Conservation (phyloP, 169 alveolate genomes). For the Eimeria maxima region DNA sequence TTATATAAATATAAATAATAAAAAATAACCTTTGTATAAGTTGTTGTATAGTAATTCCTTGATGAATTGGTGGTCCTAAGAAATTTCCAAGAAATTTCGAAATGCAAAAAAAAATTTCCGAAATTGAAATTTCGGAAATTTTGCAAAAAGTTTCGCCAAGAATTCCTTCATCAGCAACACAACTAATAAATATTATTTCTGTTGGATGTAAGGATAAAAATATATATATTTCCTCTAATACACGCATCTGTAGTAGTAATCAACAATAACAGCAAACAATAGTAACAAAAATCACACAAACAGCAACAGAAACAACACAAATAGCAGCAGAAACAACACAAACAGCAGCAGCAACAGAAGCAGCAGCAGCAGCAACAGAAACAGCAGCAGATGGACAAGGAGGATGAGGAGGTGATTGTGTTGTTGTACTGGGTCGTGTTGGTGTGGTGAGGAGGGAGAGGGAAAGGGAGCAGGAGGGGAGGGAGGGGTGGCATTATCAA, state of each 20-base stretch:
- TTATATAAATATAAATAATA: too few relatives aligned
- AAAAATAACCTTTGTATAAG: conserved; percentile 40
- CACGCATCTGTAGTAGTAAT: conserved; percentile 12
- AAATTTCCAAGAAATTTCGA: conserved; percentile 2
- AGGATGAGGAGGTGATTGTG: too few relatives aligned
- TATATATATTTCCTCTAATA: conserved; percentile 18
- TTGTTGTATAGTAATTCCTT: neutral
- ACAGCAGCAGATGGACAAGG: too few relatives aligned
- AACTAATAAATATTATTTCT: conserved; percentile 41
- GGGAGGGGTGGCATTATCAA: too few relatives aligned
- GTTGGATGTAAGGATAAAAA: conserved; percentile 25
- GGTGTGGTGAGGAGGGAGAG: too few relatives aligned
- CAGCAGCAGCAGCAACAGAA: conserved; percentile 2
- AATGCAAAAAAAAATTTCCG: conserved; percentile 46
- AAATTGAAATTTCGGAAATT: neutral
- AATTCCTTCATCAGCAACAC: conserved; percentile 64
- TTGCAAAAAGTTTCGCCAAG: conserved; percentile 30
- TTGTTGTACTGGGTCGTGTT: too few relatives aligned
- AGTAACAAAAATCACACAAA: neutral
- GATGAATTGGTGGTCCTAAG: conserved; percentile 3
- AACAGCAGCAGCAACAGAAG: neutral
- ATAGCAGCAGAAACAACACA: neutral
- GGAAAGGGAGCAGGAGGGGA: too few relatives aligned
- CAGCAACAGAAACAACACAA: neutral
- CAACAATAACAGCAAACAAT: neutral